Base-by-base conservation (phyloP, 2,329 filamentous ascomycete genomes). In the Fusarium chaquense region DNA sequence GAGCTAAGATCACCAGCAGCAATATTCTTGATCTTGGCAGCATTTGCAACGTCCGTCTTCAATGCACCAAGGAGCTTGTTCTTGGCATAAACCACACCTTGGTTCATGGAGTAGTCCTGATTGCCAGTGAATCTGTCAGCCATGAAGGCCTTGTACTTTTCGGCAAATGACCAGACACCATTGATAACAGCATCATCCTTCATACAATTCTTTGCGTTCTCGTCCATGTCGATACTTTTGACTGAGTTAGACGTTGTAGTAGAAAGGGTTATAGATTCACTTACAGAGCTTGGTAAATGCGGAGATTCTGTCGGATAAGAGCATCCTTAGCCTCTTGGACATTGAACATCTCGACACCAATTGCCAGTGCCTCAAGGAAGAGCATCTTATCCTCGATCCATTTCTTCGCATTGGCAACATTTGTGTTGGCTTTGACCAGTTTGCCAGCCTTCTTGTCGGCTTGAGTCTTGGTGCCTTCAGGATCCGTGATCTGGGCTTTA, bases 81-180 rank as follows among this genome's bases (percentile, higher is more conserved):
- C 28, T 62, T 62, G 2, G 24, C 45, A 1, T 40, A 3, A 6
- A 3, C 22, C 1, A 62, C 54, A 5, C 2, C 59, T 2, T 20
- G 4, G 24, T 67, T 67, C 44, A 67, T 67, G 5, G 65, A 67
- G 22, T 43, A 30, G 3, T 35, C 0, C 1, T 35, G 13, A 5
- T 22, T 35, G 13, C 12, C 65, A 65, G 4, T 62, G 22, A 18
- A 18, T 5, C 3, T 24, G 3, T 40, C 36, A 4, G 36, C 36
- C 47, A 65, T 65, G 24, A 51, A 68, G 6, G 16, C 20, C 18
- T 55, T 28, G 53, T 64, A 69, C 28, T 22, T n/a, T 3, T 46
- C 53, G 1, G 66, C 66, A 2, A 69, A 69, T 5, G 66, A 69
- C 66, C 66, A 69, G 2, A 58, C 6, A 4, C 13, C 13, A 1